These are phyloP conservation scores for Diaporthe aspalathi DNA, from an alignment of 2,329 filamentous ascomycete species.

Conservation along the genomic window DNA sequence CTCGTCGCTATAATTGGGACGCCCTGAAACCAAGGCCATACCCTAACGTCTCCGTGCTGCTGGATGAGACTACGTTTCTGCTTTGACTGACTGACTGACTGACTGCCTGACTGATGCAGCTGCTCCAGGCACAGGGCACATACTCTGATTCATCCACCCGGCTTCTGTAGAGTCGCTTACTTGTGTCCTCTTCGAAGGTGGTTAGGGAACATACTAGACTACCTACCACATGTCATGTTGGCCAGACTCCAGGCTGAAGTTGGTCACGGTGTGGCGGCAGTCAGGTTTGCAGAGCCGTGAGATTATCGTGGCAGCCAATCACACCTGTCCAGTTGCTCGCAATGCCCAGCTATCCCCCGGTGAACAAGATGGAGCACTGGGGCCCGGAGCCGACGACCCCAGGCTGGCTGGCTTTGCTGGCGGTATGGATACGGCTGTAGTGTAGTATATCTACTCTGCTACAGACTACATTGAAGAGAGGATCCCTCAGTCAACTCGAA, in stretches of 20 bases:
- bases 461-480: not conserved
- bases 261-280: not conserved
- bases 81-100: too few species aligned
- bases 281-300: constrained; percentile 29
- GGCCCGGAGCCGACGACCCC: constrained; percentile 10
- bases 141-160: not conserved
- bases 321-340: constrained; percentile 10
- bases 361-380: not conserved
- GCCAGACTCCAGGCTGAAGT: not conserved
- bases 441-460: too few species aligned
- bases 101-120: too few species aligned
- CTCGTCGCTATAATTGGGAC: constrained; percentile 25
- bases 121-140: not conserved
- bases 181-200: not conserved
- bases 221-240: too few species aligned
- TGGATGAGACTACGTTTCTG: not conserved
- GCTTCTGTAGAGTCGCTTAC: not conserved
- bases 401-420: constrained; percentile 7
- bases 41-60: not conserved
- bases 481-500: too few species aligned
- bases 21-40: constrained; percentile 21
- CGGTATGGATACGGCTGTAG: constrained; percentile 2
- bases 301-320: constrained; percentile 35
- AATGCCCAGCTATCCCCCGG: constrained; percentile 21
- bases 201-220: not conserved